These are phyloP conservation scores for Phialophora expanda DNA, from an alignment of 2,329 filamentous ascomycete species.

Conservation along the genomic window DNA sequence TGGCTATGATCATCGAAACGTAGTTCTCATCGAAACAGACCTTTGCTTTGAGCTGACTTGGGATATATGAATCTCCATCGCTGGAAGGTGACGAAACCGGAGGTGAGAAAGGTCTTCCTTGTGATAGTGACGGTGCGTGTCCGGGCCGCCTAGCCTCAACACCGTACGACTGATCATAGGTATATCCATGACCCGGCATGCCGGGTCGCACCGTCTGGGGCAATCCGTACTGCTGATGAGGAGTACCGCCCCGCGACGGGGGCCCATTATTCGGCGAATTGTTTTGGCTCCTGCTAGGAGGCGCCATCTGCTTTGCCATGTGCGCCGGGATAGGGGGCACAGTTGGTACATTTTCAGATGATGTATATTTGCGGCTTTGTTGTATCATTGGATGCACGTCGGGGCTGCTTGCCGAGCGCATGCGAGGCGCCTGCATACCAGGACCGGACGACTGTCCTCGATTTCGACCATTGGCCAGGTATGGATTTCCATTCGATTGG, in stretches of 20 bases:
- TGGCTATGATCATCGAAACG: constrained; percentile 92
- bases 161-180: constrained; percentile 36
- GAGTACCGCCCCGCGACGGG: constrained; percentile 70
- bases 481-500: constrained; percentile 64
- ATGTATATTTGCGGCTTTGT: constrained; percentile 53
- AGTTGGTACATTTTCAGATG: constrained; percentile 65
- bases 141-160: constrained; percentile 31
- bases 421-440: constrained; percentile 57
- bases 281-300: constrained; percentile 77
- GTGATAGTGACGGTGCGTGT: constrained; percentile 36
- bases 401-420: constrained; percentile 91
- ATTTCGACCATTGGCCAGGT: constrained; percentile 61
- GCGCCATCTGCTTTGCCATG: constrained; percentile 62
- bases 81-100: constrained; percentile 33
- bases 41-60: constrained; percentile 90
- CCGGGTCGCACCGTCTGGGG: constrained; percentile 42
- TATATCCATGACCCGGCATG: constrained; percentile 36
- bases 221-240: constrained; percentile 65
- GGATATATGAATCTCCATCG: constrained; percentile 54
- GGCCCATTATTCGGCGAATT: constrained; percentile 75
- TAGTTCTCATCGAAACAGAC: constrained; percentile 92
- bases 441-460: constrained; percentile 26
- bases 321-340: constrained; percentile 79
- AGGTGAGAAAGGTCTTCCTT: constrained; percentile 46
- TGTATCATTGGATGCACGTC: constrained; percentile 77